Evolutionary conservation across 2,329 filamentous ascomycete genomes (phyloP).

Genomic region (Calycina herbarum): DNA sequence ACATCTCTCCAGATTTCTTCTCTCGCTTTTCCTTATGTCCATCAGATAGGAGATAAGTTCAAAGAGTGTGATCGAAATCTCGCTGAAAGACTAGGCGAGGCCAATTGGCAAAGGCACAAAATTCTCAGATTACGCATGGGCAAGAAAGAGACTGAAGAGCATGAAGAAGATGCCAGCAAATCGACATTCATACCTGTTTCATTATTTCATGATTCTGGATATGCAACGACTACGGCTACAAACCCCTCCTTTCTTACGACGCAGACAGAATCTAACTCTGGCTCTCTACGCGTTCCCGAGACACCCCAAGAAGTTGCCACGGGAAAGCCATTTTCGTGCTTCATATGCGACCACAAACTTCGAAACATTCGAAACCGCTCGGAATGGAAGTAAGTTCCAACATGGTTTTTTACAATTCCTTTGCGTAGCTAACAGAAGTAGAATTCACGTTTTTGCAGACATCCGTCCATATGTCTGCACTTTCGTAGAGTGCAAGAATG

Average conservation of each 20-base stretch:
- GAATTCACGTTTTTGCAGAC: conserved; percentile 1
- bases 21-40: neutral
- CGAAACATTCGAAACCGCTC: neutral
- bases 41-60: conserved; percentile 1
- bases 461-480: neutral
- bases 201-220: neutral
- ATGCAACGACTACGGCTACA: neutral
- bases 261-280: neutral
- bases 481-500: neutral
- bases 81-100: neutral
- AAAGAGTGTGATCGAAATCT: neutral
- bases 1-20: neutral
- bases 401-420: no score
- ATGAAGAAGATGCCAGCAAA: neutral
- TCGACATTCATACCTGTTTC: neutral
- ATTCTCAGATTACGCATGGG: neutral
- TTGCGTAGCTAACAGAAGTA: neutral
- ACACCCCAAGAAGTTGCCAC: neutral
- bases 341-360: neutral
- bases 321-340: neutral
- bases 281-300: neutral
- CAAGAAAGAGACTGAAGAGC: neutral
- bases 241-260: neutral
- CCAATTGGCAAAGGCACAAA: neutral
- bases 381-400: neutral